A percentile compares a stretch with the other conserved stretches of the same genome.
phyloP scores from a whole-genome alignment of 2,329 filamentous ascomycete genomes.

The Sarocladium brachiariae region DNA sequence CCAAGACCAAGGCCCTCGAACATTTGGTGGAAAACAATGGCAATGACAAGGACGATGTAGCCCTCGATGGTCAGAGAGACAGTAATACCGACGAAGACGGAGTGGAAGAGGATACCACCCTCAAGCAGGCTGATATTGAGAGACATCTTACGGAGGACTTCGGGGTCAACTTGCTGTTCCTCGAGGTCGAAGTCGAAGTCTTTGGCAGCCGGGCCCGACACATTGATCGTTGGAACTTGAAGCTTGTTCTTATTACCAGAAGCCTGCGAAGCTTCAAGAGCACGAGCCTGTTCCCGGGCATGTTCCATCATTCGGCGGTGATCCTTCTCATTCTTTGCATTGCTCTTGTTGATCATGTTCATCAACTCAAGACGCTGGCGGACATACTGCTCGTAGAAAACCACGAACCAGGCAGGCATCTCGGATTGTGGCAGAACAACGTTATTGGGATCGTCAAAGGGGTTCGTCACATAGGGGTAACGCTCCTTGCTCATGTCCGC shows the following conservation, averaged over 20 bases:
- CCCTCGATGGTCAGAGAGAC: conserved; percentile 62
- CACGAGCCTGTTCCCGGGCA: conserved; percentile 1
- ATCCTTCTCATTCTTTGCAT: conserved; percentile 21
- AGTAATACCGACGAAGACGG: conserved; percentile 69
- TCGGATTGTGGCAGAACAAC: conserved; percentile 20
- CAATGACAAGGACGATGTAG: conserved; percentile 59
- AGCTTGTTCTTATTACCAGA: conserved; percentile 15
- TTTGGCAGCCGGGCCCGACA: background rate
- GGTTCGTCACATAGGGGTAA: conserved; percentile 17
- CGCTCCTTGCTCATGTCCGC: conserved; percentile 23
- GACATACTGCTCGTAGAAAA: conserved; percentile 57
- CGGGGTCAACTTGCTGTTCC: conserved; percentile 36
- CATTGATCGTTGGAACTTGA: conserved; percentile 6
- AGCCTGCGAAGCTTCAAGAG: background rate
- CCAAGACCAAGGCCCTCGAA: conserved; percentile 56
- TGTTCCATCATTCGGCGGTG: conserved; percentile 11
- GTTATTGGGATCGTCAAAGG: conserved; percentile 21
- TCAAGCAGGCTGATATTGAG: conserved; percentile 70
- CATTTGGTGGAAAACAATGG: conserved; percentile 64
- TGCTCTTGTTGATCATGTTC: conserved; percentile 37
- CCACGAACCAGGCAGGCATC: conserved; percentile 57
- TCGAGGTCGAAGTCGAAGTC: conserved; percentile 28
- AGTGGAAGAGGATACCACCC: conserved; percentile 73
- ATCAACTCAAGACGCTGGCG: conserved; percentile 54
- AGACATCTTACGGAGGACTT: conserved; percentile 53